Conservation (phyloP, 305 asterid genomes). For the Solanum chacoense region DNA sequence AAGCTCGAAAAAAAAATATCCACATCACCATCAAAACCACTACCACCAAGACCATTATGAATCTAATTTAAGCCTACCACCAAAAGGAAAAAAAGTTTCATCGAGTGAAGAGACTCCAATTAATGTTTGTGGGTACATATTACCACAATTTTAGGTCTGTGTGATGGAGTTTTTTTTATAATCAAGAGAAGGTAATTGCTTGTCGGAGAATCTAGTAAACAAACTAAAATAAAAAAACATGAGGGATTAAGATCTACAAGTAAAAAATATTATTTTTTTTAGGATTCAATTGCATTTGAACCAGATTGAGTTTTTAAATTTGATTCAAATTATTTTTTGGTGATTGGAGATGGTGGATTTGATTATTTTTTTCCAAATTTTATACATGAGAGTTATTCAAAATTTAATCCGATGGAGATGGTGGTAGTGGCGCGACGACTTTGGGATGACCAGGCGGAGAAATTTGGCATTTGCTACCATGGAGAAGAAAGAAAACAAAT, state of each 20-base stretch:
- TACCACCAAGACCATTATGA: no score
- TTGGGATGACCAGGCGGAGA: background rate
- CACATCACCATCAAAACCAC: no score
- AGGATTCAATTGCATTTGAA: background rate
- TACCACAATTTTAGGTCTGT: background rate
- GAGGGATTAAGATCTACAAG: background rate
- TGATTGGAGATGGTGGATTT: background rate
- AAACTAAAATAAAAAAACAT: no score
- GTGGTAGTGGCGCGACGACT: background rate
- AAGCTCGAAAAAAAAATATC: no score
- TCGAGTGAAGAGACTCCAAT: background rate
- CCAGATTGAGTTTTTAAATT: no score
- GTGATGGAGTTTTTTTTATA: background rate
- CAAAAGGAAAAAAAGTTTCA: background rate
- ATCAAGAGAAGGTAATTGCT: background rate
- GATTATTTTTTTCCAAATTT: background rate
- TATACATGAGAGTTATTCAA: no score
- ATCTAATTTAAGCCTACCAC: no score
- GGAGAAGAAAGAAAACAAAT: background rate
- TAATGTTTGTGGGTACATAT: background rate
- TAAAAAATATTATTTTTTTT: no score
- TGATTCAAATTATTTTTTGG: background rate
- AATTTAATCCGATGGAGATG: background rate
- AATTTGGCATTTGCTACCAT: background rate
- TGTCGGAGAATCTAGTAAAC: background rate